phyloP scores from a whole-genome alignment of 192 early-diverging fungal species.

The Coemansia sp. region DNA sequence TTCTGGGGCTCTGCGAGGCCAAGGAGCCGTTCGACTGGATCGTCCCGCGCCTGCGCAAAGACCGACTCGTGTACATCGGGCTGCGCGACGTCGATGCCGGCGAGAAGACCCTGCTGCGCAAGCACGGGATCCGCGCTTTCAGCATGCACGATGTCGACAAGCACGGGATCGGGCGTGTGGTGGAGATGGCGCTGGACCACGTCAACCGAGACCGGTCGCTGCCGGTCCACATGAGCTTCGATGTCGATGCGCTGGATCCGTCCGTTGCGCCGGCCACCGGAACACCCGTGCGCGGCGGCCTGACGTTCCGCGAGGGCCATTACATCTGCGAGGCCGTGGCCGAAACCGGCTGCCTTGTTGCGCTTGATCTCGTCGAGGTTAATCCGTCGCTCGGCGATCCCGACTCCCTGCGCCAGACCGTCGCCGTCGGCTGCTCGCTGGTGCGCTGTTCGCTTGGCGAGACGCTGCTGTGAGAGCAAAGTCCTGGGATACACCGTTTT shows the following conservation, averaged over 20 bases:
- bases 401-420: slow-evolving; percentile 74
- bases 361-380: slow-evolving; percentile 94
- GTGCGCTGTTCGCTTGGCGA: slow-evolving; percentile 85
- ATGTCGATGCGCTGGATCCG: slow-evolving; percentile 96
- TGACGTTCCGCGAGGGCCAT: slow-evolving; percentile 96
- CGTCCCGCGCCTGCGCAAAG: slow-evolving; percentile 67
- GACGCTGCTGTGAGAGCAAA: slow-evolving; percentile 60
- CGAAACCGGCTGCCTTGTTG: slow-evolving; percentile 86
- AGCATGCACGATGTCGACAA: slow-evolving; percentile 96
- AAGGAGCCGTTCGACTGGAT: slow-evolving; percentile 74
- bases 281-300: slow-evolving; percentile 92
- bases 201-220: slow-evolving; percentile 71
- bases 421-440: slow-evolving; percentile 89
- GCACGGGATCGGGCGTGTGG: slow-evolving; percentile 88
- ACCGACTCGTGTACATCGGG: slow-evolving; percentile 93
- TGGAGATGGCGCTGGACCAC: slow-evolving; percentile 91
- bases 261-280: slow-evolving; percentile 92
- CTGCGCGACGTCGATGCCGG: slow-evolving; percentile 89
- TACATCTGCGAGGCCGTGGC: slow-evolving; percentile 91
- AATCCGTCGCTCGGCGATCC: slow-evolving; percentile 86
- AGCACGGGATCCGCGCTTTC: slow-evolving; percentile 89
- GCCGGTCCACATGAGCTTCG: slow-evolving; percentile 91
- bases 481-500: not conserved
- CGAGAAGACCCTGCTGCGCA: slow-evolving; percentile 83
- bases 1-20: slow-evolving; percentile 75